Evolutionary conservation across 1,284 basidiomycete species (phyloP).

Genomic region (Ceratobasidium sp.): DNA sequence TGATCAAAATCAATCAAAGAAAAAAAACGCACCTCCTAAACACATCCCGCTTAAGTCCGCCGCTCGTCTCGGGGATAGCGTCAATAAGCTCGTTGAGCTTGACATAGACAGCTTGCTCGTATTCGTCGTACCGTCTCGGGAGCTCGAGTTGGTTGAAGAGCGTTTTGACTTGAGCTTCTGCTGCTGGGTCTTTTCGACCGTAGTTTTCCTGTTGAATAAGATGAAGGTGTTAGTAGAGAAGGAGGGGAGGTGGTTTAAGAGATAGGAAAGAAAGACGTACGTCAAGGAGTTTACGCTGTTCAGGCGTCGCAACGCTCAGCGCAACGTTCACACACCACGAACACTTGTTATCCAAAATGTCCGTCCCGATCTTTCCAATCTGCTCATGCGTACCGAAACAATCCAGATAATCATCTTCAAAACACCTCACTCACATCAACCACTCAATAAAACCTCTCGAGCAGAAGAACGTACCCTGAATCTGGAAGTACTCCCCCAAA

Average conservation of each 20-base stretch:
- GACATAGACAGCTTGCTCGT: slow-evolving; percentile 84
- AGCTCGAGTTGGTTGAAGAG: slow-evolving; percentile 83
- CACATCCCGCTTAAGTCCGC: slow-evolving; percentile 81
- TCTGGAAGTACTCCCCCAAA: slow-evolving; percentile 98
- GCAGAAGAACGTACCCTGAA: slow-evolving; percentile 66
- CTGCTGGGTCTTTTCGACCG: slow-evolving; percentile 81
- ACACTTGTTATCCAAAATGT: slow-evolving; percentile 99
- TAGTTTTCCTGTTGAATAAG: slow-evolving; percentile 78
- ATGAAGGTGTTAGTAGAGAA: not conserved
- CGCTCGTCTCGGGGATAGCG: slow-evolving; percentile 73
- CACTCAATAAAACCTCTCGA: not conserved
- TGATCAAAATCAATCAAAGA: not conserved
- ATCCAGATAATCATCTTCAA: slow-evolving; percentile 92
- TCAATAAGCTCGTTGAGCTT: slow-evolving; percentile 77
- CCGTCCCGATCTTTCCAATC: slow-evolving; percentile 97
- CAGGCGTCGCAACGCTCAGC: slow-evolving; percentile 70
- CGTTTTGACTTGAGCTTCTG: slow-evolving; percentile 80
- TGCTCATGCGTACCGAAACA: slow-evolving; percentile 91
- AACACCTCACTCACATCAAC: not conserved
- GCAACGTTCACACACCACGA: slow-evolving; percentile 97
- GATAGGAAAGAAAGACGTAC: slow-evolving; percentile 53
- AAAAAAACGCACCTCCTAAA: slow-evolving; percentile 66
- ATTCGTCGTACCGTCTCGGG: slow-evolving; percentile 76
- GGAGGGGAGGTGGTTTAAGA: too few species aligned
- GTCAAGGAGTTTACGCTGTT: slow-evolving; percentile 69